Evolutionary conservation across 2,329 filamentous ascomycete genomes (phyloP).

Genomic region (Septoria linicola): DNA sequence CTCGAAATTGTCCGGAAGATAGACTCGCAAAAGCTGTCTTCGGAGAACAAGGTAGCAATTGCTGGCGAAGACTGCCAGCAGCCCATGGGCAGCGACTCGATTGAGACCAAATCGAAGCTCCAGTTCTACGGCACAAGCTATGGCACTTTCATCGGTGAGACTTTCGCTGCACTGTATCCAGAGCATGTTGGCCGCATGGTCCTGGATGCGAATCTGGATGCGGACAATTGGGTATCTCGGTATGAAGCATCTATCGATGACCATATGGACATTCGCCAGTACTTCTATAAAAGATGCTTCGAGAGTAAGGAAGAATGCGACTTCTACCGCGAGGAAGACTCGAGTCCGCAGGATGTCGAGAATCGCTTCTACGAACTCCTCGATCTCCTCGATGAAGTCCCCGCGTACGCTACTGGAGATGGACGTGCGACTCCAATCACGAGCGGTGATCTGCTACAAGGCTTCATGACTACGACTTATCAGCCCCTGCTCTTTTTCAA

Average conservation of each 20-base stretch:
- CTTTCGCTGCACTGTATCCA: conserved; percentile 16
- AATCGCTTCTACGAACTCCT: conserved; percentile 19
- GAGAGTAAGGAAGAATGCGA: conserved; percentile 12
- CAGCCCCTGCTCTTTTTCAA: conserved; percentile 25
- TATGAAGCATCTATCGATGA: conserved; percentile 26
- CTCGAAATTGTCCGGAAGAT: conserved; percentile 18
- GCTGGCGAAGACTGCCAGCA: conserved; percentile 1
- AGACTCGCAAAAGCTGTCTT: conserved; percentile 8
- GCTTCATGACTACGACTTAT: conserved; percentile 25
- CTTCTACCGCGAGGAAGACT: conserved; percentile 21
- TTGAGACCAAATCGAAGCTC: conserved; percentile 11
- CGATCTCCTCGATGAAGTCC: conserved; percentile 18
- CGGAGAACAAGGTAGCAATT: not conserved
- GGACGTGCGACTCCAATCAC: conserved; percentile 25
- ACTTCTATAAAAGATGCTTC: conserved; percentile 20
- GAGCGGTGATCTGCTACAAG: conserved; percentile 17
- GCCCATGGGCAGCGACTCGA: not conserved
- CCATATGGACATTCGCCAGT: conserved; percentile 11
- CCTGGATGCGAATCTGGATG: conserved; percentile 35
- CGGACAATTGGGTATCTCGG: conserved; percentile 31
- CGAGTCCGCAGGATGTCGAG: conserved; percentile 18
- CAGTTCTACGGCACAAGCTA: conserved; percentile 38
- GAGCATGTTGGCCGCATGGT: conserved; percentile 17
- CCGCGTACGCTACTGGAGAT: conserved; percentile 20
- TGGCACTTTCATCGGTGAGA: conserved; percentile 17